Evolutionary conservation across 2,329 filamentous ascomycete genomes (phyloP).

Genomic region (Emergomyces africanus): DNA sequence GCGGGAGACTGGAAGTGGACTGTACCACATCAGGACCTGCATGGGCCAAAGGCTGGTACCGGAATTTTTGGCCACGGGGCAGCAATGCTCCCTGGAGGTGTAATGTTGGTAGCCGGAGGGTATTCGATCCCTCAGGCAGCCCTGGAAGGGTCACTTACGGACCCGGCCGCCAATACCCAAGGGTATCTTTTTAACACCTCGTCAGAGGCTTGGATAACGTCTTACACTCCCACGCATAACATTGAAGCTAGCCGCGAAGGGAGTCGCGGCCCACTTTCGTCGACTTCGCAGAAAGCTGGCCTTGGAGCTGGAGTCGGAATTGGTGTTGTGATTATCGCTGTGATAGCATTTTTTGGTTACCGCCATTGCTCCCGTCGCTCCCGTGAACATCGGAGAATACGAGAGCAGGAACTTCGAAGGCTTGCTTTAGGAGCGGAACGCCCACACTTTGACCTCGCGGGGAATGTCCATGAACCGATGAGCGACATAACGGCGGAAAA

Average conservation of each 20-base stretch:
- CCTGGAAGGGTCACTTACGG: slow-evolving; percentile 24
- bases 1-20: slow-evolving; percentile 33
- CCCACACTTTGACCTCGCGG: slow-evolving; percentile 31
- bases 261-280: slow-evolving; percentile 16
- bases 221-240: slow-evolving; percentile 40
- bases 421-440: slow-evolving; percentile 40
- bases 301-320: slow-evolving; percentile 55
- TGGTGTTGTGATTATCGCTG: slow-evolving; percentile 41
- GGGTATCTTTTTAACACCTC: slow-evolving; percentile 49
- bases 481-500: not conserved
- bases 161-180: slow-evolving; percentile 28
- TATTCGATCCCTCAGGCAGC: slow-evolving; percentile 36
- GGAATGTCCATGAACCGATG: slow-evolving; percentile 17
- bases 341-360: slow-evolving; percentile 37
- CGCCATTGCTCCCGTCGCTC: slow-evolving; percentile 35
- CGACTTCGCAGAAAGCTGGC: slow-evolving; percentile 38
- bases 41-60: slow-evolving; percentile 28
- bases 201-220: slow-evolving; percentile 44
- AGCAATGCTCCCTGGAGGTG: slow-evolving; percentile 45
- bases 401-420: slow-evolving; percentile 44
- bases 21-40: slow-evolving; percentile 24
- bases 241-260: slow-evolving; percentile 12
- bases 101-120: slow-evolving; percentile 51
- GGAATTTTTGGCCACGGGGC: slow-evolving; percentile 52
- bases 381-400: slow-evolving; percentile 24